A percentile compares a stretch with the other conserved stretches of the same genome.
Evolutionary conservation across 2,329 filamentous ascomycete genomes (phyloP).

Genomic region (Bipolaris gigantea): DNA sequence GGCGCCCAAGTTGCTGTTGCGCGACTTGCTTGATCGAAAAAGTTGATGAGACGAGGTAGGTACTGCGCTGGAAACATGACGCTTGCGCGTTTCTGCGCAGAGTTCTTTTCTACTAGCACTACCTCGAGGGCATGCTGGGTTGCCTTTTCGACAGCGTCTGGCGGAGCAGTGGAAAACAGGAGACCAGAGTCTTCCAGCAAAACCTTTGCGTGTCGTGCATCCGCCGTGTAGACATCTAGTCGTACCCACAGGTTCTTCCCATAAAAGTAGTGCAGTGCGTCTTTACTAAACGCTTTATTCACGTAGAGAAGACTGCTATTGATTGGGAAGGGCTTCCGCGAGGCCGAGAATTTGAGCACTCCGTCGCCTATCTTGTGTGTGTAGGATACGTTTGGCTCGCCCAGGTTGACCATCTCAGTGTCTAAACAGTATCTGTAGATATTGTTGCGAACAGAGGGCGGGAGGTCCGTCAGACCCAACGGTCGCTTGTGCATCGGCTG

Average conservation of each 20-base stretch:
- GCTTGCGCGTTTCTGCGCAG: slow-evolving; percentile 26
- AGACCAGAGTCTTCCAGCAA: slow-evolving; percentile 39
- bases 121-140: slow-evolving; percentile 34
- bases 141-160: slow-evolving; percentile 10
- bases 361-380: slow-evolving; percentile 25
- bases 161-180: slow-evolving; percentile 26
- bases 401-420: slow-evolving; percentile 39
- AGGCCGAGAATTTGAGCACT: slow-evolving; percentile 33
- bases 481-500: slow-evolving; percentile 24
- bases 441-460: slow-evolving; percentile 34
- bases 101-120: slow-evolving; percentile 34
- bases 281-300: slow-evolving; percentile 28
- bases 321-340: slow-evolving; percentile 33
- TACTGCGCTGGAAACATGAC: slow-evolving; percentile 43
- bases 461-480: slow-evolving; percentile 28
- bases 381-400: slow-evolving; percentile 36
- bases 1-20: slow-evolving; percentile 28
- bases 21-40: slow-evolving; percentile 31
- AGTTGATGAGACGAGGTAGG: slow-evolving; percentile 40
- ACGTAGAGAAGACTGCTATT: slow-evolving; percentile 31
- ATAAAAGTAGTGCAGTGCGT: slow-evolving; percentile 36
- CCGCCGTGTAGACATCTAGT: slow-evolving; percentile 28
- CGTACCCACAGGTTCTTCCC: slow-evolving; percentile 36
- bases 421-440: slow-evolving; percentile 41
- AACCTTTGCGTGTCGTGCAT: slow-evolving; percentile 37